Conservation (phyloP, 352 stramenopile species). For the Phytophthora pistaciae region DNA sequence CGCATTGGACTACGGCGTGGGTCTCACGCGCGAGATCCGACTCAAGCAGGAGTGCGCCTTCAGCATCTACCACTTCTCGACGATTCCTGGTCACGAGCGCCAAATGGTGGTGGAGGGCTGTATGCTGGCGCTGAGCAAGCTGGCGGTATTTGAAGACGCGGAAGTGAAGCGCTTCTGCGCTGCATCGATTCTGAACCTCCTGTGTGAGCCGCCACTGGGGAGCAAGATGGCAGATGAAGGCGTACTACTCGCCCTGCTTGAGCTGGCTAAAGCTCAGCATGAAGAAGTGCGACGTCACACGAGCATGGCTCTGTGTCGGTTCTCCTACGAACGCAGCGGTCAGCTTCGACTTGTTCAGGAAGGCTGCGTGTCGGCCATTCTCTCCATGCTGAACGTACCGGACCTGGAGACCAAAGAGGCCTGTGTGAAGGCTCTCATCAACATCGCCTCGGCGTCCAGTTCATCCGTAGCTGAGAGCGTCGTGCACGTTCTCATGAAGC, state of each 20-base stretch:
- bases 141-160: slow-evolving; percentile 83
- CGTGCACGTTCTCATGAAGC: slow-evolving; percentile 81
- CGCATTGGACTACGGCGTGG: slow-evolving; percentile 43
- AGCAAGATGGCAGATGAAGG: slow-evolving; percentile 80
- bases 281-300: slow-evolving; percentile 86
- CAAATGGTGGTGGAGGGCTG: slow-evolving; percentile 82
- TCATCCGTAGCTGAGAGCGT: slow-evolving; percentile 74
- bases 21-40: slow-evolving; percentile 60
- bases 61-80: slow-evolving; percentile 87
- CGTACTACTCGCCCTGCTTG: slow-evolving; percentile 70
- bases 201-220: slow-evolving; percentile 57
- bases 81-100: slow-evolving; percentile 64
- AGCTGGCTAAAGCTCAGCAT: slow-evolving; percentile 82
- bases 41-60: slow-evolving; percentile 87
- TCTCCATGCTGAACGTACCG: slow-evolving; percentile 86
- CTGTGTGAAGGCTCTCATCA: slow-evolving; percentile 88
- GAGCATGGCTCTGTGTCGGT: slow-evolving; percentile 85
- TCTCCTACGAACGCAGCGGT: slow-evolving; percentile 78
- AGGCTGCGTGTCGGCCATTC: slow-evolving; percentile 83
- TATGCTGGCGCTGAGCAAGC: slow-evolving; percentile 75
- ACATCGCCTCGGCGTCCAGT: slow-evolving; percentile 79
- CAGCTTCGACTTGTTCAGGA: slow-evolving; percentile 83
- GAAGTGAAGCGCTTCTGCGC: slow-evolving; percentile 88
- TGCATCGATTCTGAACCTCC: slow-evolving; percentile 82
- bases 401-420: slow-evolving; percentile 86